These are phyloP conservation scores for Ganoderma meredithae DNA, from an alignment of 1,284 basidiomycete genomes.

Conservation along the genomic window DNA sequence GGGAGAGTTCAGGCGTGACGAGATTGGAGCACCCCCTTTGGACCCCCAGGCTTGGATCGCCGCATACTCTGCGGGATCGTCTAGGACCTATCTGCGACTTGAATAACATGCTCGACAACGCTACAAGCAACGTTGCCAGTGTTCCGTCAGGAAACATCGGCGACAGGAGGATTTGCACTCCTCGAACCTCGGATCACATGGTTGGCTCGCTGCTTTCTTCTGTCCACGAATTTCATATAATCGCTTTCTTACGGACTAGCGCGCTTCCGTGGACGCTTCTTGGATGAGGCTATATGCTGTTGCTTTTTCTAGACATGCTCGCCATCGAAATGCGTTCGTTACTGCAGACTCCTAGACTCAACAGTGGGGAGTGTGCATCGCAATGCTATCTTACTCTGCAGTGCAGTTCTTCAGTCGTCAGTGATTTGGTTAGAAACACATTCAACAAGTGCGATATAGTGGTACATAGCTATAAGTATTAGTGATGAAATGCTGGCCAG, in stretches of 20 bases:
- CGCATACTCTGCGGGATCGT: not conserved
- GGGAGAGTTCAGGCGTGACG: not conserved
- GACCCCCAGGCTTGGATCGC: not conserved
- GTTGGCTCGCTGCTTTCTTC: not conserved
- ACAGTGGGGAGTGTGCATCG: too few relatives aligned
- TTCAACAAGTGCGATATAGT: too few relatives aligned
- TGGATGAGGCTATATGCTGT: not conserved
- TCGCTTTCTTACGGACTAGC: constrained; percentile 2
- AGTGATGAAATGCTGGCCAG: too few relatives aligned
- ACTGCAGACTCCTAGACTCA: too few relatives aligned
- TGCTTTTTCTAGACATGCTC: not conserved
- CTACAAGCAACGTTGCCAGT: not conserved
- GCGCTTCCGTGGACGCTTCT: not conserved
- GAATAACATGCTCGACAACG: not conserved
- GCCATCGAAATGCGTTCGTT: too few relatives aligned
- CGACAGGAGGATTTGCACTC: not conserved
- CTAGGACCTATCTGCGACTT: not conserved
- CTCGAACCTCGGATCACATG: not conserved
- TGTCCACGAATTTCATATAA: not conserved
- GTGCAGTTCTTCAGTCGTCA: too few relatives aligned
- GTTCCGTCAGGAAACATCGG: not conserved
- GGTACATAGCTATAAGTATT: too few relatives aligned
- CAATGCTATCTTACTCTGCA: too few relatives aligned
- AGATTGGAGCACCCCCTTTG: not conserved
- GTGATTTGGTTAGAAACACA: too few relatives aligned